Evolutionary conservation across 1,139 yeast species (phyloP).

Genomic region (Nakaseomyces kungkrabaensis): DNA sequence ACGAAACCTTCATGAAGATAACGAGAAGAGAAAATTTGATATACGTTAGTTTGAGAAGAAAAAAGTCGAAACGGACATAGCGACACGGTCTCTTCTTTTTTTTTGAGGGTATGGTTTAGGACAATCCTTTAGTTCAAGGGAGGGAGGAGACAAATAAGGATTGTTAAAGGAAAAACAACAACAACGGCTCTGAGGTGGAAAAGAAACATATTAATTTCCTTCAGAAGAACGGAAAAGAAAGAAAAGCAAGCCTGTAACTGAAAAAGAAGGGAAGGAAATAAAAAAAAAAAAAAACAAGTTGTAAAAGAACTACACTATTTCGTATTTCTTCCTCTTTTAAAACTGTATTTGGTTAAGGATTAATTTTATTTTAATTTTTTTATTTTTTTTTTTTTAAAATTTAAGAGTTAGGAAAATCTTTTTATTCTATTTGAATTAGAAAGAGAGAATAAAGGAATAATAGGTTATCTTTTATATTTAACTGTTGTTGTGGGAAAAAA

Average conservation of each 20-base stretch:
- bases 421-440: neutral
- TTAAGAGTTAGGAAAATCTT: no score
- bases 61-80: no score
- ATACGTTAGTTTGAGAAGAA: no score
- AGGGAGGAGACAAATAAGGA: neutral
- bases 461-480: neutral
- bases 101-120: neutral
- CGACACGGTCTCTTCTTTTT: no score
- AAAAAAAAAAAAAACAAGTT: neutral
- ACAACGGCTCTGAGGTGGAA: neutral
- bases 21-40: neutral
- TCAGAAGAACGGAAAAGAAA: neutral
- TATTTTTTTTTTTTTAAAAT: no score
- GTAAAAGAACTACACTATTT: neutral
- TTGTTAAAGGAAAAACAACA: neutral
- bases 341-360: neutral
- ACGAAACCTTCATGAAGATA: neutral
- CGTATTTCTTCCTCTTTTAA: neutral
- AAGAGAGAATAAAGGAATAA: neutral
- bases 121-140: neutral
- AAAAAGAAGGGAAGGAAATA: neutral
- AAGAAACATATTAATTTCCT: no score
- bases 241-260: neutral
- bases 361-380: no score
- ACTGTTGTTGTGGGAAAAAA: no score